These are phyloP conservation scores for Geosmithia morbida DNA, from an alignment of 2,329 filamentous ascomycete genomes.

Conservation along the genomic window DNA sequence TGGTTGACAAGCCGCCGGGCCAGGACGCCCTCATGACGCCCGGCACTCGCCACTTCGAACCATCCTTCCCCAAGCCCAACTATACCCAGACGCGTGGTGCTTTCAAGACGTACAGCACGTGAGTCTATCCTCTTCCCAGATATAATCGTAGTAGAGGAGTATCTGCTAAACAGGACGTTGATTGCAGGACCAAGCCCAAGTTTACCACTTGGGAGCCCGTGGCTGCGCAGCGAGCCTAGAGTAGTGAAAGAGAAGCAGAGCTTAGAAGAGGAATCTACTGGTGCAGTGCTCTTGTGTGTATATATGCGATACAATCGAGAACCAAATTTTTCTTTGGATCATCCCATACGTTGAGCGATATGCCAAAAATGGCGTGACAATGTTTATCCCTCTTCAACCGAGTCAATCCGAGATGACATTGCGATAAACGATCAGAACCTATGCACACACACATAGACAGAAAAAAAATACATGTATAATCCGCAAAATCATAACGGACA, in stretches of 20 bases:
- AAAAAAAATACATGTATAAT: not conserved
- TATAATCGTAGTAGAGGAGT: too few species aligned
- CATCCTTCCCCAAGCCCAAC: conserved; percentile 55
- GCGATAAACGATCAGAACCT: too few species aligned
- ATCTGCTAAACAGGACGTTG: not conserved
- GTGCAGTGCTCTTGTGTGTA: conserved; percentile 9
- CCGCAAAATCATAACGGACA: not conserved
- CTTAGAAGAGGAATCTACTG: conserved; percentile 1
- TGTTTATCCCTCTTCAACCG: not conserved
- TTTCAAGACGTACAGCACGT: conserved; percentile 94
- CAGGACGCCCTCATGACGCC: conserved; percentile 59
- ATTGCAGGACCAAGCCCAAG: conserved; percentile 36
- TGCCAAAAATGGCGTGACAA: not conserved
- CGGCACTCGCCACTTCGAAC: conserved; percentile 61
- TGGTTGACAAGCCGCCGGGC: conserved; percentile 73
- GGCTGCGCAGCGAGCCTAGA: conserved; percentile 16
- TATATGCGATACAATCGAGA: conserved; percentile 9
- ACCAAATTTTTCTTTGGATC: not conserved
- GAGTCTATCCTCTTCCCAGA: conserved; percentile 24
- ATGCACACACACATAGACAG: not conserved
- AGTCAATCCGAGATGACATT: not conserved
- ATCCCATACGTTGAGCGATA: not conserved
- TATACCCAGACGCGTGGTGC: conserved; percentile 62
- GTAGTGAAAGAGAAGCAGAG: not conserved
- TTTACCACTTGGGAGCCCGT: conserved; percentile 36